phyloP scores from a whole-genome alignment of 345 rosid genomes.

The Turritis glabra region DNA sequence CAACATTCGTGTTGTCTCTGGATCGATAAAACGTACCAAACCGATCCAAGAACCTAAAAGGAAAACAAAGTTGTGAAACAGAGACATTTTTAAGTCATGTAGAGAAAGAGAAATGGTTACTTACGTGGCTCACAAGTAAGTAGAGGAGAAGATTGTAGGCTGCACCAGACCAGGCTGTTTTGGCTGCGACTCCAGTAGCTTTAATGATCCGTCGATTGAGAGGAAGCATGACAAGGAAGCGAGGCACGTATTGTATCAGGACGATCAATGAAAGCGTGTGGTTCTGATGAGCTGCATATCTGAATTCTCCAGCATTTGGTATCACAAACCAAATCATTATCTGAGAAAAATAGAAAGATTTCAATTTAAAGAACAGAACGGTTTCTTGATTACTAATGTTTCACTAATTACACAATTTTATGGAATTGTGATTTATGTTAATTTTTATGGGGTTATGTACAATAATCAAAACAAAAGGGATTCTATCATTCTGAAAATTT shows the following conservation, averaged over 20 bases:
- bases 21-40: slow-evolving; percentile 76
- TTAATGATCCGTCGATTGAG: slow-evolving; percentile 70
- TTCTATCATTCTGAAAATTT: too few species aligned
- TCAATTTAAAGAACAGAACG: neutral
- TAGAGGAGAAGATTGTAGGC: slow-evolving; percentile 77
- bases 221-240: slow-evolving; percentile 71
- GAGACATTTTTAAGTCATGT: slow-evolving; percentile 1
- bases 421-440: too few species aligned
- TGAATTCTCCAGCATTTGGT: slow-evolving; percentile 51
- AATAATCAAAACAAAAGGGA: too few species aligned
- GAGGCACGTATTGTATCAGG: slow-evolving; percentile 75
- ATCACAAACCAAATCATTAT: slow-evolving; percentile 76
- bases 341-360: slow-evolving; percentile 40
- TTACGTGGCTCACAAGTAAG: slow-evolving; percentile 79
- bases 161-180: slow-evolving; percentile 90
- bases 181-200: slow-evolving; percentile 80
- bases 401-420: too few species aligned
- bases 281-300: slow-evolving; percentile 53
- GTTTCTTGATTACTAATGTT: neutral
- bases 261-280: slow-evolving; percentile 76
- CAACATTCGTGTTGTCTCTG: slow-evolving; percentile 75
- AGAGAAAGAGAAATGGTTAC: slow-evolving; percentile 16
- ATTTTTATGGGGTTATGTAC: too few species aligned
- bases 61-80: neutral
- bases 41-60: slow-evolving; percentile 68